Evolutionary conservation across 192 early-diverging fungal species (phyloP), one percentile per base, ranked within the genome.

Genomic region (Coemansia nantahalensis): DNA sequence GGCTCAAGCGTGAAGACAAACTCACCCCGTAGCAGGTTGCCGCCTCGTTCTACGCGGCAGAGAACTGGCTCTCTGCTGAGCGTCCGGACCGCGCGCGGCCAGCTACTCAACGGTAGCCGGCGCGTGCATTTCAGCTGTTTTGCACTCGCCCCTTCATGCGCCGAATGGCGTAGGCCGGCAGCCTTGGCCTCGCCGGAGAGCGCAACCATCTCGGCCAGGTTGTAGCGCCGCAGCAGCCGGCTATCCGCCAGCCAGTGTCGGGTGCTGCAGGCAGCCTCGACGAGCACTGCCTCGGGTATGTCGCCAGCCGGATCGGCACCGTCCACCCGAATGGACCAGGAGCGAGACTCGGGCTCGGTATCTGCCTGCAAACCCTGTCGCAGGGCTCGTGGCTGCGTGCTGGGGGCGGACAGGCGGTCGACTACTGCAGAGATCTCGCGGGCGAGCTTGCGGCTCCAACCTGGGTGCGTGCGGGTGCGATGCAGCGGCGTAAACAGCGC

Each of bases 371-470:
- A 3, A 7, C 7, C 26, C 26, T 28, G 26, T 5, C 3, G 26
- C 3, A 9, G 35, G 9, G 15, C 4, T 28, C 3, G 15, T 6
- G 3, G 26, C 44, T 32, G 44, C 30, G 31, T 14, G 9, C 6
- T 28, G 26, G 26, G 28, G 0, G 16, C 28, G 8, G 49, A 4
- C 21, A 60, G 52, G 15, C 45, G 40, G 12, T 76, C 65, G 8
- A 56, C 61, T 12, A 61, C 65, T 0, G 65, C 72, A 9, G 72
- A 76, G 17, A 76, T 54, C 42, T 76, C 72, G 12, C 59, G 65
- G 9, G 72, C 56, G 47, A 76, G 63, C 46, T 68, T 76, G 48
- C 72, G 72, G 22, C 60, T 76, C 72, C 72, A 76, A 36, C 64
- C 49, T 15, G 72, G 72, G 36, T 51, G 63, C 5, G 72, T 65